Evolutionary conservation across 2,329 filamentous ascomycete genomes (phyloP), one percentile per base, ranked within the genome.

Genomic region (Colletotrichum tanaceti): DNA sequence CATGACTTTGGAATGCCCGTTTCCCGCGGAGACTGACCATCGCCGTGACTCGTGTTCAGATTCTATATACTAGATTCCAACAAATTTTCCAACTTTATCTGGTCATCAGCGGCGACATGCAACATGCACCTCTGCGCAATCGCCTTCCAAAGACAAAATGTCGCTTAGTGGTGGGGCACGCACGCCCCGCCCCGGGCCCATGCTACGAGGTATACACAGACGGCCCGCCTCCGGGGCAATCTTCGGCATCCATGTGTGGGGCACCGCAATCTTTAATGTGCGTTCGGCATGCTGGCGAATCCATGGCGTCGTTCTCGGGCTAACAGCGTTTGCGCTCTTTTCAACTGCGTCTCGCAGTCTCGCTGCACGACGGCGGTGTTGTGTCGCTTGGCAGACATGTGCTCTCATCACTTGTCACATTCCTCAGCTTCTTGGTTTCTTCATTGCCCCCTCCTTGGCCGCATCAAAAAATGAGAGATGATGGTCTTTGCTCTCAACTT

Each of bases 221-320:
- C 62, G 62, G 58, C 20, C n/a, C 35, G 24, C 44, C 43, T 38
- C 65, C 65, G 65, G 62, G 46, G 49, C 55, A 55, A 50, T 46
- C 24, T 60, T 62, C 65, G 65, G 43, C 20, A 13, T 22, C 43
- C 35, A 20, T 50, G 44, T 24, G 24, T 57, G 24, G 52, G 39
- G 38, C 39, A 54, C 47, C 22, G 41, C 41, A 28, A 18, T 16
- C 43, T 24, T 39, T 22, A 39, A 54, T 39, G 38, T 46, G 41
- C 38, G 41, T 38, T 52, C 44, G 44, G 20, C 18, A 52, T n/a
- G 5, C 43, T 39, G 38, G 16, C 43, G 24, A 57, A 22, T 24
- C 53, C 35, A 47, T 43, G 11, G 20, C 11, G 16, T 49, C 49
- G 32, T 28, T 43, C 58, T 38, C 50, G 47, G 16, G n/a, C 50